phyloP scores from a whole-genome alignment of 1,284 basidiomycete species.

The Puccinia sorghi region DNA sequence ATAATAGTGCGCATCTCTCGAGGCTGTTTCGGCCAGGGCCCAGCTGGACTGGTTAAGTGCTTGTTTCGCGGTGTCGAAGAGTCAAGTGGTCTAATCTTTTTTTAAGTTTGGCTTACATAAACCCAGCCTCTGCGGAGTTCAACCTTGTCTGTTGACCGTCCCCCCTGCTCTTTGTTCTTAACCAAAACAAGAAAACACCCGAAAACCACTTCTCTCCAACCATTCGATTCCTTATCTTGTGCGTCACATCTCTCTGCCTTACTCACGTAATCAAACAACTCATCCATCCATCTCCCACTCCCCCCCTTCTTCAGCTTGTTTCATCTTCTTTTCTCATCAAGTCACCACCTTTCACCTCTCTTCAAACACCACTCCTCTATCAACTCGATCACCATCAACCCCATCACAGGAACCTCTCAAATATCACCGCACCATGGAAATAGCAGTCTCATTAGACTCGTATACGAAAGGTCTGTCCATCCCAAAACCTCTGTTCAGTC shows the following conservation, averaged over 20 bases:
- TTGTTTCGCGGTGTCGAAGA: too few relatives aligned
- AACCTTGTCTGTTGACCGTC: neutral
- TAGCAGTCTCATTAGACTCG: conserved; percentile 47
- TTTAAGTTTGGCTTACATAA: conserved; percentile 19
- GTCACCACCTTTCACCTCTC: neutral
- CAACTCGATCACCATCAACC: neutral
- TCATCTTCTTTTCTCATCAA: too few relatives aligned
- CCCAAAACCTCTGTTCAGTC: conserved; percentile 52
- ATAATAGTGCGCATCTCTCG: too few relatives aligned
- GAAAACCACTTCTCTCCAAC: neutral
- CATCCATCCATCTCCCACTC: too few relatives aligned
- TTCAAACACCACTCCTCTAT: neutral
- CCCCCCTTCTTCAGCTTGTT: too few relatives aligned
- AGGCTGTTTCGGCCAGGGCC: neutral
- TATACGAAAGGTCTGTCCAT: conserved; percentile 49
- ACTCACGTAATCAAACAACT: too few relatives aligned
- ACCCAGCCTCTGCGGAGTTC: neutral
- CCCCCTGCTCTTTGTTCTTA: neutral
- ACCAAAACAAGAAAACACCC: neutral
- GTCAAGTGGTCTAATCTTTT: neutral
- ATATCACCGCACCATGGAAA: conserved; percentile 36
- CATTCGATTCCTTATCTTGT: too few relatives aligned
- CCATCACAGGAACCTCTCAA: neutral
- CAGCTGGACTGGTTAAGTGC: neutral
- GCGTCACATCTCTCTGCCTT: too few relatives aligned